Evolutionary conservation across 2,329 filamentous ascomycete species (phyloP), one percentile per base, ranked within the genome.

Genomic region (Scytalidium sp.): DNA sequence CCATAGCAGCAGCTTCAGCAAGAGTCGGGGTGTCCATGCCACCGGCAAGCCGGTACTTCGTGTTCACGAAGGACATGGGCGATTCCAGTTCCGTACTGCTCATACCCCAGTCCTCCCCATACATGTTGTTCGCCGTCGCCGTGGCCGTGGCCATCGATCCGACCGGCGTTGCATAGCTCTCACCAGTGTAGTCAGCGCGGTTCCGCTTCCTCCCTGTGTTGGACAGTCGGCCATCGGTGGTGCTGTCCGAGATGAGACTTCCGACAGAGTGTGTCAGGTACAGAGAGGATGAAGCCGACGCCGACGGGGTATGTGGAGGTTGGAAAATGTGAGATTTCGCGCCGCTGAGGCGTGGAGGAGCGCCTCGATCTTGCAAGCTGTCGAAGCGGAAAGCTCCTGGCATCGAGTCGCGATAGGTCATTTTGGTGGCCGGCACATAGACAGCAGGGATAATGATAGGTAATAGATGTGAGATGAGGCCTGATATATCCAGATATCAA

Each of bases 11-110:
- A 11, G 51, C 48, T 19, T 69, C 42, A 42, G 53, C 36, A n/a
- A 32, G 43, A n/a, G 27, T 66, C 13, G 74, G 73, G 9, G 69
- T 73, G 50, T 79, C 76, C 60, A 76, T 64, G 2, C 76, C 76
- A 36, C 73, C 74, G 29, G 74, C 75, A 3, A 79, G 64, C 19
- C 65, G 64, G 62, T 80, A 80, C 54, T 67, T 68, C 43, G 78
- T 75, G 60, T 79, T 76, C 13, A 77, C 75, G 45, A 77, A 68
- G 3, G 70, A 70, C 22, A 67, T 64, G 15, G 74, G 75, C 48
- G 60, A 59, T 15, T 41, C 51, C 56, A 19, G 61, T n/a, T 36
- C 32, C 32, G 17, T 36, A 15, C 32, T 36, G 17, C 17, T 36
- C 32, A 36, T 36, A 4, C 32, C 32, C 32, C 32, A 36, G 5